Percentiles rank a stretch among this genome's conserved stretches.
phyloP scores from a whole-genome alignment of 140 eudicot genomes.

The Oenanthe javanica region DNA sequence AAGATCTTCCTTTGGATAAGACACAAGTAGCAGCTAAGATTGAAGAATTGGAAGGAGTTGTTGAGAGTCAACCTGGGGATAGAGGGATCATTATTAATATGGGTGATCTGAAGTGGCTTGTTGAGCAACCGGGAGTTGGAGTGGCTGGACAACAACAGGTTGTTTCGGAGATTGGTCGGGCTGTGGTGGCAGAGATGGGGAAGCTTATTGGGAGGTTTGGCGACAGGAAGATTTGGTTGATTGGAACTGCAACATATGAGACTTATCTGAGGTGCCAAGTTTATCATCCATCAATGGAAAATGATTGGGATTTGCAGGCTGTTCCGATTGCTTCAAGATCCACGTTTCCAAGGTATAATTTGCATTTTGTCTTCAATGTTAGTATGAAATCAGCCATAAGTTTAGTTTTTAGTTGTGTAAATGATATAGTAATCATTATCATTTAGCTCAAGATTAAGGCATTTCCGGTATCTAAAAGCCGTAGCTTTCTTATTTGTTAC shows the following conservation, averaged over 20 bases:
- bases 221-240: constrained; percentile 50
- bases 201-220: constrained; percentile 44
- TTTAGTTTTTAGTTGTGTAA: not conserved
- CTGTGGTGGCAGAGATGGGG: constrained; percentile 70
- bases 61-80: constrained; percentile 35
- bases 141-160: constrained; percentile 14
- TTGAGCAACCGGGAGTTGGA: constrained; percentile 42
- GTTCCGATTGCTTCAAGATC: constrained; percentile 81
- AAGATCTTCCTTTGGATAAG: constrained; percentile 41
- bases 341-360: constrained; percentile 65
- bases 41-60: constrained; percentile 39
- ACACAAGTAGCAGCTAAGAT: constrained; percentile 33
- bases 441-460: not conserved
- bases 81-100: constrained; percentile 52
- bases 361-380: not conserved
- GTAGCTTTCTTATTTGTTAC: not conserved
- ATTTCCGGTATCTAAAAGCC: not conserved
- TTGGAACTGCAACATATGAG: constrained; percentile 96
- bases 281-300: constrained; percentile 87
- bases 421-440: not conserved
- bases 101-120: constrained; percentile 89
- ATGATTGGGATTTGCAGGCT: constrained; percentile 96
- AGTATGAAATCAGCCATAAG: not conserved
- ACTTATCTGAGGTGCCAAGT: constrained; percentile 92
- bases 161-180: constrained; percentile 43